Base-by-base conservation (phyloP, 768 basidiomycete genomes). In the Phlegmacium glaucopus region DNA sequence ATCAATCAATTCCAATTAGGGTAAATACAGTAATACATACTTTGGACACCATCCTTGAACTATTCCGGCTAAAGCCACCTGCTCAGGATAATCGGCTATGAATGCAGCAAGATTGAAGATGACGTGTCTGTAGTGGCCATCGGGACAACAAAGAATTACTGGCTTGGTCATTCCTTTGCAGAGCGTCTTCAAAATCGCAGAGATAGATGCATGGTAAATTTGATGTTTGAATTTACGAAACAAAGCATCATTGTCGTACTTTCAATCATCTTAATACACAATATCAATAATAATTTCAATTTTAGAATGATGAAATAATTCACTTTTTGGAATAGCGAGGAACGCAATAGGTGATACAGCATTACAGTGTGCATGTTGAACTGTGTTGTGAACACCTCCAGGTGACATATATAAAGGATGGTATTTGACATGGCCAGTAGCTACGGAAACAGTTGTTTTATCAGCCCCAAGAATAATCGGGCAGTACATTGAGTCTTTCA, bases 361-460 rank as follows among this genome's bases (percentile, higher is more conserved):
- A 18, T 15, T 52, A 29, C 1, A 26, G 41, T 53, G 52, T 1
- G 34, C 43, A 4, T 38, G 52, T 4, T 37, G 51, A 9, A 44
- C 34, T 8, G 2, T 55, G 42, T 53, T 55, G 25, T 49, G 47
- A 30, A 49, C 29, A 42, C 49, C 49, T 5, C 54, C 52, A 15
- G 42, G 35, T 4, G 54, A 55, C 9, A 49, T 17, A 39, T 55
- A 55, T 1, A 45, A 26, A 12, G 54, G 54, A 26, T 53, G 49
- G 25, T 52, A 55, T 44, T 55, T 47, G 0, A 40, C 28, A 28
- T 55, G 17, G 9, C 51, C 53, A 7, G 53, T 54, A 1, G 39
- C 53, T 11, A 54, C 46, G 5, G 46, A 54, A 13, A 55, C 54
- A 16, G 54, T 54, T 12, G 54, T 55, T 32, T 55, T 55, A 32